Base-by-base conservation (phyloP, 2,329 filamentous ascomycete genomes). In the Hirsutella thompsonii region DNA sequence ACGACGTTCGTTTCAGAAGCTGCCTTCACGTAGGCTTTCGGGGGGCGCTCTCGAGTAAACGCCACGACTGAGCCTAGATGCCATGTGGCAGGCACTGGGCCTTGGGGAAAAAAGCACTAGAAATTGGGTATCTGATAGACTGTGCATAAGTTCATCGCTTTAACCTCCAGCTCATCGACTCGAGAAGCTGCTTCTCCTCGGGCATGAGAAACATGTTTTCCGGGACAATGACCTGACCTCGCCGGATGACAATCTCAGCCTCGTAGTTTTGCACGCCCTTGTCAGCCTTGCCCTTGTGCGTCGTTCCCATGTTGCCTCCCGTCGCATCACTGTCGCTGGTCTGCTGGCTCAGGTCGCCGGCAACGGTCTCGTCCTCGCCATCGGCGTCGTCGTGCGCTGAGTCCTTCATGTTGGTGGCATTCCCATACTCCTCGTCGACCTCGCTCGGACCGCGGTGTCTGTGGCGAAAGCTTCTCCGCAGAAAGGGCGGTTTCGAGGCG, bases 151-250 rank as follows among this genome's bases (percentile, higher is more conserved):
- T 6, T 26, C 35, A 34, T 47, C 34, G 52, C 59, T 46, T 58
- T 53, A 39, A 56, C 50, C 46, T 51, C 49, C 28, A 53, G 37
- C 56, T 54, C 44, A 65, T 50, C 18, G 53, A 54, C 46, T 64
- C 60, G 26, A 65, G 42, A 10, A 60, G 40, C 38, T 58, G 51
- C 18, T 53, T 41, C 48, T 65, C 62, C 18, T 65, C 61, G 14
- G 58, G 60, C 41, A 55, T 60, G 18, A 65, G 51, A 34, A 52
- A 60, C 45, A 64, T 47, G 41, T 59, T 50, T 6, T 55, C 48
- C 1, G 62, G 62, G 8, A 65, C 42, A 8, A 60, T 44, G 2
- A 65, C 49, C 19, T 51, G 47, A 2, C 62, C 61, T 0, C 53
- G 51, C 33, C 52, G 55, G 37, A 65, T 58, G 1, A 65, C 59